These are phyloP conservation scores for Anthracocystis panici-leucophaei DNA, from an alignment of 1,284 basidiomycete genomes.

Conservation along the genomic window DNA sequence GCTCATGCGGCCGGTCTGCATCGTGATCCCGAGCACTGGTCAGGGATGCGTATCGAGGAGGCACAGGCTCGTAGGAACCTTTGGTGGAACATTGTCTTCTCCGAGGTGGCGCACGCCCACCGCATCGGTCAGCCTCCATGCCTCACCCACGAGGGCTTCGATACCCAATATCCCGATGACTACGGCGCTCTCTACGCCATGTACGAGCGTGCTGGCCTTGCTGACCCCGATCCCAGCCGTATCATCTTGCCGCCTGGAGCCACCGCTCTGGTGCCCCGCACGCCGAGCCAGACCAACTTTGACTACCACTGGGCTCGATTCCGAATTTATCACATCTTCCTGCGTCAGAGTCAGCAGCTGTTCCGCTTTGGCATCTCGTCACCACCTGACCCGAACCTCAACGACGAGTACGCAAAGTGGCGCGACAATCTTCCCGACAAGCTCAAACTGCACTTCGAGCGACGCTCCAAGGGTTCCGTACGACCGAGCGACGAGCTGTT, in stretches of 20 bases:
- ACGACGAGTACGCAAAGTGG: constrained; percentile 51
- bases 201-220: constrained; percentile 51
- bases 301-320: constrained; percentile 57
- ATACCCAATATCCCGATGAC: constrained; percentile 60
- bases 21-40: constrained; percentile 58
- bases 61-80: constrained; percentile 56
- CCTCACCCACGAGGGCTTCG: constrained; percentile 53
- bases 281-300: constrained; percentile 45
- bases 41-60: constrained; percentile 58
- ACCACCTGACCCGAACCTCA: constrained; percentile 44
- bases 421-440: constrained; percentile 48
- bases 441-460: constrained; percentile 48
- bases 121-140: constrained; percentile 56
- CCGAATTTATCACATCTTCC: constrained; percentile 53
- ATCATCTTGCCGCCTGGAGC: constrained; percentile 50
- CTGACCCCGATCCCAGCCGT: constrained; percentile 39
- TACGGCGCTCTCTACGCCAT: constrained; percentile 45
- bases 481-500: constrained; percentile 36
- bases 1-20: constrained; percentile 62
- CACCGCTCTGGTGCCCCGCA: constrained; percentile 42
- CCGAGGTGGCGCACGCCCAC: constrained; percentile 46
- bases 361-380: constrained; percentile 56
- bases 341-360: constrained; percentile 53
- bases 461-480: constrained; percentile 36
- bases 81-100: constrained; percentile 59